These are phyloP conservation scores for Spongospora subterranea DNA, from an alignment of 208 protist species.

Conservation along the genomic window DNA sequence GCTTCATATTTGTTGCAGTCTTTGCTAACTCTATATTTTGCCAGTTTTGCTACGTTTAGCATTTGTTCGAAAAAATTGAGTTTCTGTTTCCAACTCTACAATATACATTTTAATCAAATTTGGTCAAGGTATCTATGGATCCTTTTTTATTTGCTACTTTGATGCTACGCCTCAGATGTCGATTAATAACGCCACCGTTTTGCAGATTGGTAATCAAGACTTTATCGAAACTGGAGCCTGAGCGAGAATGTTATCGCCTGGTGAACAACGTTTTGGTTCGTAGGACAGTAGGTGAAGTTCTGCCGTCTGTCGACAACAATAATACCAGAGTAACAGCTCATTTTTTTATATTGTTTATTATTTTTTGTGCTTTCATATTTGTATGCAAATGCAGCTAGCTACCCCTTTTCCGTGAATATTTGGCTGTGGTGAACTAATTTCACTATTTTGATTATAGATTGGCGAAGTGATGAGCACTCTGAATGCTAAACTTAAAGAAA, in stretches of 20 bases:
- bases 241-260: neutral
- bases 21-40: neutral
- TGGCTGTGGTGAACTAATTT: no score
- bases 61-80: no score
- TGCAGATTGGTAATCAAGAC: conserved; percentile 40
- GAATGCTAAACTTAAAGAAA: conserved; percentile 11
- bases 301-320: conserved; percentile 4
- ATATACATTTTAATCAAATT: no score
- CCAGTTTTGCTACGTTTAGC: no score
- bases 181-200: no score
- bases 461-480: neutral
- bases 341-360: neutral
- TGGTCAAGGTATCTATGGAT: no score
- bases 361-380: no score
- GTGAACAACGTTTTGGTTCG: conserved; percentile 39
- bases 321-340: neutral
- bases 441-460: neutral
- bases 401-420: no score
- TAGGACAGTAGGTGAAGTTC: conserved; percentile 27
- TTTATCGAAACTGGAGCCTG: conserved; percentile 8
- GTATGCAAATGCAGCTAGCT: no score
- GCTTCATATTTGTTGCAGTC: neutral
- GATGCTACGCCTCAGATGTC: no score
- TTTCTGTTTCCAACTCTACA: no score
- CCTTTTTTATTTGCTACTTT: no score